A percentile compares a stretch with the other conserved stretches of the same genome.
These are phyloP conservation scores for Auriscalpium microsporum DNA, from an alignment of 768 basidiomycete genomes.

Conservation along the genomic window DNA sequence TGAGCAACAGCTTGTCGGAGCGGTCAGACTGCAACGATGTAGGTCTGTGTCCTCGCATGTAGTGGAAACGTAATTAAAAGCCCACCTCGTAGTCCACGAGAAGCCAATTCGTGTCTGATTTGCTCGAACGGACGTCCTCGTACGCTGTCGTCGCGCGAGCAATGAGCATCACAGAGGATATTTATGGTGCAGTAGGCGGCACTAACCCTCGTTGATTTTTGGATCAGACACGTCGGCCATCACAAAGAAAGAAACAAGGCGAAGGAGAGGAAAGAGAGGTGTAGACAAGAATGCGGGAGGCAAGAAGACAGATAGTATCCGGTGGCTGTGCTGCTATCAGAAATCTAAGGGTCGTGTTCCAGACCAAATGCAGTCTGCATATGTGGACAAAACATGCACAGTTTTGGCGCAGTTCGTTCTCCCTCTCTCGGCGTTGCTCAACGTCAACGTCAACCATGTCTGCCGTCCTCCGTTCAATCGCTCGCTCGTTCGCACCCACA, in stretches of 20 bases:
- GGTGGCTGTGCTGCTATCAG: slow-evolving; percentile 9
- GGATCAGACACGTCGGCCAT: slow-evolving; percentile 17
- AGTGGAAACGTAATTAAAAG: not conserved
- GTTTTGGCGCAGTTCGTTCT: too few species aligned
- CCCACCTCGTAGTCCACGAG: slow-evolving; percentile 81
- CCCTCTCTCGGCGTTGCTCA: not conserved
- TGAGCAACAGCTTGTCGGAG: slow-evolving; percentile 74
- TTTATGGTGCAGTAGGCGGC: not conserved
- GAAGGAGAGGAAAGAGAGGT: not conserved
- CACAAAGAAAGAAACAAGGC: not conserved
- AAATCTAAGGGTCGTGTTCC: not conserved
- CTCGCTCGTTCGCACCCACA: not conserved
- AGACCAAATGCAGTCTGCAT: not conserved
- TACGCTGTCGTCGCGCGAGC: slow-evolving; percentile 49
- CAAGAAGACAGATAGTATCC: not conserved
- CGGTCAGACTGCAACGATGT: slow-evolving; percentile 43
- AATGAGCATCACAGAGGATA: not conserved
- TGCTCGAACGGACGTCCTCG: slow-evolving; percentile 77
- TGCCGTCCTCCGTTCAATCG: not conserved
- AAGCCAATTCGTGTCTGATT: slow-evolving; percentile 83
- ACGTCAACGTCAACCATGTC: not conserved
- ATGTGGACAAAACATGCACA: not conserved
- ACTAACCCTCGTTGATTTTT: slow-evolving; percentile 13
- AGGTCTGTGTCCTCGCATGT: not conserved
- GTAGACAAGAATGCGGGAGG: slow-evolving; percentile 2